Evolutionary conservation across 441 rosid genomes (phyloP).

Genomic region (Pelargonium australe): DNA sequence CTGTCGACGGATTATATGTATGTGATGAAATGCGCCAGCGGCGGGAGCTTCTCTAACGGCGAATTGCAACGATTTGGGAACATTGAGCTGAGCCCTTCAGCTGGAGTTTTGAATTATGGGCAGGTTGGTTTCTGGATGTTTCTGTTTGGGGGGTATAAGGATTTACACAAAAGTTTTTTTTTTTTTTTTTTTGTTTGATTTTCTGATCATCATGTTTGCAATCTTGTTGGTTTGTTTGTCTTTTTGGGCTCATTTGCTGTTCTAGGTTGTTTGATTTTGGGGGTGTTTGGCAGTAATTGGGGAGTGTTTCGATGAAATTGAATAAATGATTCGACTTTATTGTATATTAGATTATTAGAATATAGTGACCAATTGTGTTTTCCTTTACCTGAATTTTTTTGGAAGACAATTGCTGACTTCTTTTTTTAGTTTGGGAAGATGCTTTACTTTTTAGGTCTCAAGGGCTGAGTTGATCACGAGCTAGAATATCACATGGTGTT

Average conservation of each 20-base stretch:
- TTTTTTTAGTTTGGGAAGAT: neutral
- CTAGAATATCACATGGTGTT: neutral
- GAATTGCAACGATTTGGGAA: constrained; percentile 72
- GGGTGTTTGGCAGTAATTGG: neutral
- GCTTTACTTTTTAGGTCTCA: neutral
- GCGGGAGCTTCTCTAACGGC: constrained; percentile 55
- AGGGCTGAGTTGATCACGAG: neutral
- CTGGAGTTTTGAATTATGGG: constrained; percentile 88
- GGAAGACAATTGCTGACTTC: neutral
- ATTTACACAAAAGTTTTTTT: neutral
- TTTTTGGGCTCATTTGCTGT: neutral
- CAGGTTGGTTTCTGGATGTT: constrained; percentile 42
- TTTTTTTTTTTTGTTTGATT: neutral
- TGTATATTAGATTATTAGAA: too few relatives aligned
- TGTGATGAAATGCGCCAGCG: constrained; percentile 51
- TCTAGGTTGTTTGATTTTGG: neutral
- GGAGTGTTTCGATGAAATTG: neutral
- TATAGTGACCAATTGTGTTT: too few relatives aligned
- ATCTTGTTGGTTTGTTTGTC: neutral
- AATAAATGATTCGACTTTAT: too few relatives aligned
- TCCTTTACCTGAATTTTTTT: too few relatives aligned
- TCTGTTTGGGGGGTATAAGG: neutral
- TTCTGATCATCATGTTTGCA: neutral
- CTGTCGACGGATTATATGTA: constrained; percentile 80
- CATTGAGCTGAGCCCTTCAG: constrained; percentile 79